A percentile compares a stretch with the other conserved stretches of the same genome.
Conservation (phyloP, 2,329 filamentous ascomycete species). For the Fusarium miscanthi region DNA sequence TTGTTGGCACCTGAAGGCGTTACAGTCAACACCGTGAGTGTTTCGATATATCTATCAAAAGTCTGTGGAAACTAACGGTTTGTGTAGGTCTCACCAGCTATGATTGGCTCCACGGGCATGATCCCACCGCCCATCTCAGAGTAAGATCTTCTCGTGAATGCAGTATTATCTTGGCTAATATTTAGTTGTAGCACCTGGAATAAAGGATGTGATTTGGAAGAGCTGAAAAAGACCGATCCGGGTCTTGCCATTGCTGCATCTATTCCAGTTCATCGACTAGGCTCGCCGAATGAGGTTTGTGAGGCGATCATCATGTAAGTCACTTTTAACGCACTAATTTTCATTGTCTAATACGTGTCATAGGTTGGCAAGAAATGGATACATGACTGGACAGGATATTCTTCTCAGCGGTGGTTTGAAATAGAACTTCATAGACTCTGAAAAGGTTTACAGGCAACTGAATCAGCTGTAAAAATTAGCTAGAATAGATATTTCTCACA, state of each 20-base stretch:
- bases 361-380: slow-evolving; percentile 24
- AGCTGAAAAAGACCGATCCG: slow-evolving; percentile 45
- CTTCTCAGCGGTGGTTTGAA: slow-evolving; percentile 18
- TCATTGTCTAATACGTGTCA: background rate
- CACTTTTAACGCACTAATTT: accelerated
- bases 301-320: slow-evolving; percentile 51
- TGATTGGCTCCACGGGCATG: slow-evolving; percentile 52
- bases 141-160: slow-evolving; percentile 19
- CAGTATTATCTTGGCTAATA: background rate
- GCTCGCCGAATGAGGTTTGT: slow-evolving; percentile 50
- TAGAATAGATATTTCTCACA: background rate
- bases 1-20: slow-evolving; percentile 48
- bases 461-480: background rate
- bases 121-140: slow-evolving; percentile 48
- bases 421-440: background rate
- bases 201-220: slow-evolving; percentile 47
- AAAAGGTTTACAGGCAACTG: background rate
- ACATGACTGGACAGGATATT: slow-evolving; percentile 23
- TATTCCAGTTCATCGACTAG: slow-evolving; percentile 50
- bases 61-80: background rate
- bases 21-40: slow-evolving; percentile 50
- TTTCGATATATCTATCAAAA: accelerated
- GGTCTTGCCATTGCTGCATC: slow-evolving; percentile 50
- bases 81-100: slow-evolving; percentile 49
- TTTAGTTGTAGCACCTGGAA: slow-evolving; percentile 44